These are phyloP conservation scores for Neltuma alba DNA, from an alignment of 306 rosid genomes.

Conservation along the genomic window DNA sequence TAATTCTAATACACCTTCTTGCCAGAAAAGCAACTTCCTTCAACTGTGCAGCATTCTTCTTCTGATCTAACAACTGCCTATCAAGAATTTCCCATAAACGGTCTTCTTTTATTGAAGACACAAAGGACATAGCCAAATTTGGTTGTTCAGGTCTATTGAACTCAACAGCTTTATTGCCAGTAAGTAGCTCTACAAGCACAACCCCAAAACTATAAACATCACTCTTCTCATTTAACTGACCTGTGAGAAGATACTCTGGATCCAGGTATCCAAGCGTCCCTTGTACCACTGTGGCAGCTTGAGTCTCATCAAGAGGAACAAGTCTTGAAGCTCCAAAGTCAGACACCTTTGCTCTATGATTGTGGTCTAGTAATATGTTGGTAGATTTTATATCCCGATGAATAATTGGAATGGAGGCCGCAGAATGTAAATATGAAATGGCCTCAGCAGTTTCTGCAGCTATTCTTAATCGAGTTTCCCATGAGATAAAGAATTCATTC, in stretches of 20 bases:
- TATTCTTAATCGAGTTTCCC: slow-evolving; percentile 44
- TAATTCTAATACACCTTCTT: slow-evolving; percentile 41
- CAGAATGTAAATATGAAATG: slow-evolving; percentile 50
- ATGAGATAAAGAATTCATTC: background rate
- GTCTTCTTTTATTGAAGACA: slow-evolving; percentile 42
- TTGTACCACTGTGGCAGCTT: background rate
- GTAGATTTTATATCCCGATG: slow-evolving; percentile 55
- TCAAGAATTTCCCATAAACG: slow-evolving; percentile 47
- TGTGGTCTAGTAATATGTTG: slow-evolving; percentile 47
- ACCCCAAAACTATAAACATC: slow-evolving; percentile 65
- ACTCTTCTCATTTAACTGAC: slow-evolving; percentile 59
- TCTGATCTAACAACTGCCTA: background rate
- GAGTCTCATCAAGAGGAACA: slow-evolving; percentile 17
- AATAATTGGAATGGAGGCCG: slow-evolving; percentile 47
- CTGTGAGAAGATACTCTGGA: slow-evolving; percentile 44
- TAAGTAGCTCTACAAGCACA: slow-evolving; percentile 52
- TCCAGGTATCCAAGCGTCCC: slow-evolving; percentile 18
- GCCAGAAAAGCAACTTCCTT: slow-evolving; percentile 44
- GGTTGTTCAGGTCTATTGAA: slow-evolving; percentile 37
- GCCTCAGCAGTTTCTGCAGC: slow-evolving; percentile 39
- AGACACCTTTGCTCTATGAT: slow-evolving; percentile 43
- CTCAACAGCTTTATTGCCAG: slow-evolving; percentile 49
- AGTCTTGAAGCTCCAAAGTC: slow-evolving; percentile 42
- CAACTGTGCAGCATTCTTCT: slow-evolving; percentile 40
- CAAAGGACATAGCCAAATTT: slow-evolving; percentile 45